Evolutionary conservation across 2,329 filamentous ascomycete species (phyloP), one percentile per base, ranked within the genome.

Genomic region (Calonectria henricotiae): DNA sequence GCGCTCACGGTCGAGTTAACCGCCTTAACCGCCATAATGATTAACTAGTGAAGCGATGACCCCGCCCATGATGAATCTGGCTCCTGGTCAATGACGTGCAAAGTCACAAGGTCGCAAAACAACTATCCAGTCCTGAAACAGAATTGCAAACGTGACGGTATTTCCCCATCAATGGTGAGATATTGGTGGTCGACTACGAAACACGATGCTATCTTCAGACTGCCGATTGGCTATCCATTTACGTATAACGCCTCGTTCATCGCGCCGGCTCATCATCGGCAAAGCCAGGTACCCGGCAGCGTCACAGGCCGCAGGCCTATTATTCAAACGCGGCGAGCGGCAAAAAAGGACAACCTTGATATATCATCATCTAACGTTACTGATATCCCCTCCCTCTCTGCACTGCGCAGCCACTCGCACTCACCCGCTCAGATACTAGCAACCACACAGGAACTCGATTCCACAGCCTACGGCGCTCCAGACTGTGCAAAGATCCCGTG

Each of bases 401-500:
- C 67, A 65, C 69, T 61, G 43, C 66, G 23, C 67, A 71, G 71
- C 74, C 68, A 78, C 49, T 70, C n/a, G 70, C 13, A 51, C 30
- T 60, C 55, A 69, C 63, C 68, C 71, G 62, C 70, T 72, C 55
- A 51, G 54, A 55, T 55, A 47, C 20, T 49, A 69, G 35, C 30
- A 61, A 62, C 32, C 47, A 65, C 69, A 65, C 61, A 62, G 62
- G 55, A 69, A 65, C 37, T 20, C 39, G 46, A 62, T 66, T 69
- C 62, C 67, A 39, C 39, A 62, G 37, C 27, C 65, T 64, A 55
- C 51, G 60, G 68, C 71, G 69, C 69, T 63, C 71, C 58, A 79
- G 86, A 86, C 87, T 89, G 88, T 89, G 88, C 87, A 82, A 79
- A 79, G 72, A 76, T 69, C 74, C 73, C 77, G 80, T 81, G 88